Evolutionary conservation across 1,139 yeast species (phyloP).

Genomic region (Yamadazyma jaroonii): DNA sequence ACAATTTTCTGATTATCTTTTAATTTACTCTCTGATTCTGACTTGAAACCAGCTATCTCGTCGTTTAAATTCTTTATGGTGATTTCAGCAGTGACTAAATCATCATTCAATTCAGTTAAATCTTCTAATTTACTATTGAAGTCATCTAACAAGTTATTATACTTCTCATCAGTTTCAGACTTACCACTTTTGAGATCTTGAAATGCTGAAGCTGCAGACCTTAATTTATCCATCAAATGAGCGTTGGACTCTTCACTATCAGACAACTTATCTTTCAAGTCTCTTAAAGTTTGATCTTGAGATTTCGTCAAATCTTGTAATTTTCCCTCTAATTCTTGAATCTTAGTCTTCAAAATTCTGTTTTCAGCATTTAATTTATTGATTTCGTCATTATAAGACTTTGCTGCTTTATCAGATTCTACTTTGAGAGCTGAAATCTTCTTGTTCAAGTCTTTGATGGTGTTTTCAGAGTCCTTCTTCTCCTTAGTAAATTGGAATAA

Average conservation of each 20-base stretch:
- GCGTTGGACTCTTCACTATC: slow-evolving; percentile 35
- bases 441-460: slow-evolving; percentile 38
- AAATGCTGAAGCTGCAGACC: slow-evolving; percentile 45
- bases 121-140: slow-evolving; percentile 1
- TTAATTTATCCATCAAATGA: slow-evolving; percentile 41
- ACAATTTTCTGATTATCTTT: slow-evolving; percentile 1
- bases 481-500: slow-evolving; percentile 63
- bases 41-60: slow-evolving; percentile 7
- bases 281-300: slow-evolving; percentile 17
- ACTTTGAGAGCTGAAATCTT: slow-evolving; percentile 27
- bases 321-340: slow-evolving; percentile 21
- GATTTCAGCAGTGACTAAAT: slow-evolving; percentile 2
- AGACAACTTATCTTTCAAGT: slow-evolving; percentile 19
- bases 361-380: slow-evolving; percentile 21
- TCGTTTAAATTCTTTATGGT: background rate
- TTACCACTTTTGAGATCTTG: slow-evolving; percentile 36
- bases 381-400: slow-evolving; percentile 23
- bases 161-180: slow-evolving; percentile 15
- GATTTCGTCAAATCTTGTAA: slow-evolving; percentile 12
- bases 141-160: slow-evolving; percentile 6
- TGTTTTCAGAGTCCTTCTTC: slow-evolving; percentile 51
- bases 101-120: slow-evolving; percentile 1
- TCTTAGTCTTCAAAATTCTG: slow-evolving; percentile 20
- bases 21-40: background rate
- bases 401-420: slow-evolving; percentile 19